Conservation (phyloP, 495 filamentous ascomycete species). For the Neurospora discreta region DNA sequence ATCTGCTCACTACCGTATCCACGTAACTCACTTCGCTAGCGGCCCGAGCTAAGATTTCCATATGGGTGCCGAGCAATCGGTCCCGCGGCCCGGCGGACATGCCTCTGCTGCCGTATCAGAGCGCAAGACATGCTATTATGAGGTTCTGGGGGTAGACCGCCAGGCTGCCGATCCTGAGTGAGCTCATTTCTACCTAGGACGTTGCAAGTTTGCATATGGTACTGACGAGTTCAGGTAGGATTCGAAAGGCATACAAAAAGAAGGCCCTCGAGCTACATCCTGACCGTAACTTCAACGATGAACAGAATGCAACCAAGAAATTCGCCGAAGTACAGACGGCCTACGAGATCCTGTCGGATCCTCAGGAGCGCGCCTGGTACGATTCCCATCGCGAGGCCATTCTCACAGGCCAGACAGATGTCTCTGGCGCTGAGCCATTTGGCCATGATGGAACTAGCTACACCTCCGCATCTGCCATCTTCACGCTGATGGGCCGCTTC, state of each 20-base stretch:
- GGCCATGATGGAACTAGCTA: conserved; percentile 55
- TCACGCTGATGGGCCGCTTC: conserved; percentile 62
- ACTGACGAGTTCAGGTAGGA: conserved; percentile 37
- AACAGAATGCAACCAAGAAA: conserved; percentile 65
- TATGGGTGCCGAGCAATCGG: conserved; percentile 81
- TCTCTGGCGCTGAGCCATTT: conserved; percentile 27
- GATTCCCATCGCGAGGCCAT: conserved; percentile 86
- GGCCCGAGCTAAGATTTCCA: neutral
- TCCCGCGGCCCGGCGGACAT: conserved; percentile 25
- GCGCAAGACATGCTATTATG: conserved; percentile 80
- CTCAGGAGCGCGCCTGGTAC: conserved; percentile 95
- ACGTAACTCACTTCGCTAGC: neutral
- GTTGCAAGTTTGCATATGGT: neutral
- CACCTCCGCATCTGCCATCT: conserved; percentile 69
- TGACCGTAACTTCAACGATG: conserved; percentile 84
- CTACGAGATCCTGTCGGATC: conserved; percentile 89
- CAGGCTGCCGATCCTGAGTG: conserved; percentile 77
- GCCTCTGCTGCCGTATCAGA: conserved; percentile 3
- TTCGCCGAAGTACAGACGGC: conserved; percentile 91
- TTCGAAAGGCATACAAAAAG: conserved; percentile 83
- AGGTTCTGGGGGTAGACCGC: conserved; percentile 64
- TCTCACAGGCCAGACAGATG: conserved; percentile 48
- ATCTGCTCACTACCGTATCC: neutral
- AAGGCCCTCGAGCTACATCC: conserved; percentile 92
- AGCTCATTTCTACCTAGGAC: conserved; percentile 16